Percentiles rank a stretch among this genome's conserved stretches.
phyloP scores from a whole-genome alignment of 192 early-diverging fungal genomes.

The Linnemannia zychae region DNA sequence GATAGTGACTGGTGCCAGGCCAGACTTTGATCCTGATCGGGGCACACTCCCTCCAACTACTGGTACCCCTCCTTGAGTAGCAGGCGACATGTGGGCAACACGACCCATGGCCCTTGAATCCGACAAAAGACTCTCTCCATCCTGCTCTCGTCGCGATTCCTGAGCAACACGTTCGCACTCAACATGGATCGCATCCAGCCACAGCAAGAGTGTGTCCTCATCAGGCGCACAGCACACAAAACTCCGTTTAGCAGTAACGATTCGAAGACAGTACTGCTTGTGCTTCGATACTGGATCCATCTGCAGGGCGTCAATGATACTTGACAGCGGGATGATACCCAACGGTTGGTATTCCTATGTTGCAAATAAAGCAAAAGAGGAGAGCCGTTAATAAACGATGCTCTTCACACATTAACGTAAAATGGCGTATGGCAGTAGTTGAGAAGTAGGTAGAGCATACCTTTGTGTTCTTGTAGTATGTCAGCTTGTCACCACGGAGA shows the following conservation, averaged over 20 bases:
- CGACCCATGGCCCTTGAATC: constrained; percentile 36
- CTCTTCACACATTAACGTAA: not conserved
- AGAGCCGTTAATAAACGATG: not conserved
- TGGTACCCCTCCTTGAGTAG: not conserved
- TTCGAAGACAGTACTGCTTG: constrained; percentile 67
- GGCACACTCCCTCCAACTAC: not conserved
- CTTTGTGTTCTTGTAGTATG: constrained; percentile 74
- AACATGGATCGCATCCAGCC: constrained; percentile 66
- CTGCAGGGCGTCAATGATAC: constrained; percentile 68
- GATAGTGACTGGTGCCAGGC: not conserved
- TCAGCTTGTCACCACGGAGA: constrained; percentile 64
- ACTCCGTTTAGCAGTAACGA: constrained; percentile 66
- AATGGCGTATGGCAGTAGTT: not conserved
- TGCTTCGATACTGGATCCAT: constrained; percentile 66
- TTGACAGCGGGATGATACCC: constrained; percentile 61
- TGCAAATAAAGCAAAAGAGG: not conserved
- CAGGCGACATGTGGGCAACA: constrained; percentile 1
- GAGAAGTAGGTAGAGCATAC: constrained; percentile 24
- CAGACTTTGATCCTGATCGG: constrained; percentile 5
- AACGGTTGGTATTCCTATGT: constrained; percentile 67
- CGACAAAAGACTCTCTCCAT: constrained; percentile 11
- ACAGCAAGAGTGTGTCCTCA: constrained; percentile 60
- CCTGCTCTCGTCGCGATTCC: constrained; percentile 48
- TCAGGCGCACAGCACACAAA: constrained; percentile 65
- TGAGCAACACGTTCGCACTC: constrained; percentile 54